Percentiles rank a stretch among this genome's conserved stretches.
phyloP scores from a whole-genome alignment of 2,329 filamentous ascomycete species.

The Alternaria sp. region DNA sequence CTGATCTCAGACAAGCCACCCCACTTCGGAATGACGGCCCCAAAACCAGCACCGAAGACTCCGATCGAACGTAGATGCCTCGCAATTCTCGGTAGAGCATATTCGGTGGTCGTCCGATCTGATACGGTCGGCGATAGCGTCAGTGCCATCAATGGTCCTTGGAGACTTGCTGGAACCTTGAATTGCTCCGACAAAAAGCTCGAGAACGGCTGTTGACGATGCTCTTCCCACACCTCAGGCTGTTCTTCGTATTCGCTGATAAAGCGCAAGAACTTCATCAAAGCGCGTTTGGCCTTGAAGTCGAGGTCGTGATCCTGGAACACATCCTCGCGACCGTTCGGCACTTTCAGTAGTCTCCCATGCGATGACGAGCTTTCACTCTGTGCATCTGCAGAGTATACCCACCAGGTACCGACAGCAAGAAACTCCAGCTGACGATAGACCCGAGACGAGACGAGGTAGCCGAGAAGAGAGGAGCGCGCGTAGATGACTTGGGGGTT shows the following conservation, averaged over 20 bases:
- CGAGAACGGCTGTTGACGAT: conserved; percentile 64
- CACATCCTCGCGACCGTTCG: conserved; percentile 89
- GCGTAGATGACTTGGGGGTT: conserved; percentile 88
- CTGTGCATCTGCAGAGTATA: conserved; percentile 61
- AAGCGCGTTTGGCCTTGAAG: conserved; percentile 78
- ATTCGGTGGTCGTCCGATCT: conserved; percentile 67
- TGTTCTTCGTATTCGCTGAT: conserved; percentile 75
- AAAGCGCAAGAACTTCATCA: conserved; percentile 96
- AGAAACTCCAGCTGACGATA: conserved; percentile 92
- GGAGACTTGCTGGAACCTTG: conserved; percentile 68
- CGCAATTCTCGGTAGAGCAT: conserved; percentile 76
- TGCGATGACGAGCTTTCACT: conserved; percentile 4
- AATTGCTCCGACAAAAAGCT: conserved; percentile 66
- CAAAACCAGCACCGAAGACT: conserved; percentile 86
- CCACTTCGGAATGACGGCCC: conserved; percentile 90
- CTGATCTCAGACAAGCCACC: conserved; percentile 87
- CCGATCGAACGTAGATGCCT: conserved; percentile 87
- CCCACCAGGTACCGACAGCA: conserved; percentile 91
- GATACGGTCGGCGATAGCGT: conserved; percentile 72
- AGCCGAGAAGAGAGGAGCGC: conserved; percentile 76
- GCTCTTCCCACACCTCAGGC: conserved; percentile 65
- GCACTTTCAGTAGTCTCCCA: conserved; percentile 71
- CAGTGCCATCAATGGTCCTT: conserved; percentile 72
- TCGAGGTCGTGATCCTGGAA: conserved; percentile 81
- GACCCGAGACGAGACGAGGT: conserved; percentile 86